Conservation (phyloP, 768 basidiomycete genomes). For the Rickenella mellea region DNA sequence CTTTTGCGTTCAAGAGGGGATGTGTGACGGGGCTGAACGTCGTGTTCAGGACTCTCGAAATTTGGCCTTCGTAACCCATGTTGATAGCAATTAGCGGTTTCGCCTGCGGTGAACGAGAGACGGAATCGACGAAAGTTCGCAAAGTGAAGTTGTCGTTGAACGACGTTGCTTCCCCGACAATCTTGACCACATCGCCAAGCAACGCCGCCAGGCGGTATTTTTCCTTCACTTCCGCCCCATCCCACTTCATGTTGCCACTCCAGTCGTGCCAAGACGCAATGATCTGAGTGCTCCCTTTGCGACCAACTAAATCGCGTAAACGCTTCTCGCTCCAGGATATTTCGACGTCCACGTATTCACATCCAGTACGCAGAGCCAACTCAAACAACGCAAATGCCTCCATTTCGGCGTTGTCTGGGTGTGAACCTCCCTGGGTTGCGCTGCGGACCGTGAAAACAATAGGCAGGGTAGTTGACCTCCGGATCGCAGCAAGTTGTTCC, state of each 20-base stretch:
- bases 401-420: conserved; percentile 68
- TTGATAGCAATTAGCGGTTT: conserved; percentile 94
- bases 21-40: conserved; percentile 90
- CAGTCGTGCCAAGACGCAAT: conserved; percentile 96
- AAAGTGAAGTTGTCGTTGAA: conserved; percentile 76
- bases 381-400: conserved; percentile 69
- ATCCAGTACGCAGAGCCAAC: conserved; percentile 71
- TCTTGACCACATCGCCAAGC: conserved; percentile 85
- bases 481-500: conserved; percentile 69
- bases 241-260: conserved; percentile 80
- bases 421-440: conserved; percentile 80
- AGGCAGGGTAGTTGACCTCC: conserved; percentile 70
- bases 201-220: conserved; percentile 58
- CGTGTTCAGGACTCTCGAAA: conserved; percentile 80
- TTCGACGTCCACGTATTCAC: conserved; percentile 93
- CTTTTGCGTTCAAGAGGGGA: conserved; percentile 70
- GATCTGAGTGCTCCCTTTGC: conserved; percentile 68
- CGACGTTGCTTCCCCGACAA: conserved; percentile 74
- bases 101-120: conserved; percentile 29
- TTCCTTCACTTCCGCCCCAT: conserved; percentile 49
- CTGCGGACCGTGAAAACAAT: conserved; percentile 91
- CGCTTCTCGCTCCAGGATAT: conserved; percentile 58
- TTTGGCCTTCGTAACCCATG: conserved; percentile 82
- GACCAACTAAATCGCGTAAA: conserved; percentile 46
- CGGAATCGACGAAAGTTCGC: conserved; percentile 55